Evolutionary conservation across 495 filamentous ascomycete species (phyloP).

Genomic region (Lentithecium fluviatile): DNA sequence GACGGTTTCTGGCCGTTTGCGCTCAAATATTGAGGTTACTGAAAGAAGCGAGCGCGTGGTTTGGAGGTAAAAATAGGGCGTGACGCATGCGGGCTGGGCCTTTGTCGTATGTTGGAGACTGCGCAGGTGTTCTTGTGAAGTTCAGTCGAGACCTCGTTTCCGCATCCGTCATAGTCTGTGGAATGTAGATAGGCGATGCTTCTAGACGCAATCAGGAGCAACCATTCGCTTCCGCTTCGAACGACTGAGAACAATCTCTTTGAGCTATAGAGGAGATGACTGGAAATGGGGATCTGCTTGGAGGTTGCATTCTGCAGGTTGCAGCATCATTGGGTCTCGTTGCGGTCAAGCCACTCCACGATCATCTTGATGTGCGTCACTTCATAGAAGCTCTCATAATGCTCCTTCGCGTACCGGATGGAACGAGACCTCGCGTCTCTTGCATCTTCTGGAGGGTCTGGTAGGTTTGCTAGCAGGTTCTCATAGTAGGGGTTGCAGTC

Average conservation of each 20-base stretch:
- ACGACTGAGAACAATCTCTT: too few relatives aligned
- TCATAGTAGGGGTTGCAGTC: constrained; percentile 4
- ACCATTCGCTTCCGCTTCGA: too few relatives aligned
- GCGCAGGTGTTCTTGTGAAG: neutral
- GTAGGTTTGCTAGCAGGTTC: constrained; percentile 1
- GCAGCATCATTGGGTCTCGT: neutral
- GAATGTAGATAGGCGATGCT: too few relatives aligned
- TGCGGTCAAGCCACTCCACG: neutral
- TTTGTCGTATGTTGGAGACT: constrained; percentile 15
- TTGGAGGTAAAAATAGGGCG: neutral
- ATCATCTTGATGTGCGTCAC: neutral
- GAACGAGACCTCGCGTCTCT: neutral
- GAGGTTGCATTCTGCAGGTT: neutral
- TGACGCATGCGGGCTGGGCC: constrained; percentile 8
- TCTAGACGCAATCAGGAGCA: too few relatives aligned
- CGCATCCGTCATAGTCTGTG: constrained; percentile 16
- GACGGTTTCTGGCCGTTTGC: constrained; percentile 17
- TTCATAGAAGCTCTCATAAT: constrained; percentile 5
- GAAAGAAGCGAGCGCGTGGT: neutral
- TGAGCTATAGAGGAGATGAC: too few relatives aligned
- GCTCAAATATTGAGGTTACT: neutral
- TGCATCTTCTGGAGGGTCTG: neutral
- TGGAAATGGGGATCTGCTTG: neutral
- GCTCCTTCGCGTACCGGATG: constrained; percentile 5
- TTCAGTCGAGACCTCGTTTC: constrained; percentile 4